Evolutionary conservation across 2,329 filamentous ascomycete genomes (phyloP), one percentile per base, ranked within the genome.

Genomic region (Hypoxylon sp.): DNA sequence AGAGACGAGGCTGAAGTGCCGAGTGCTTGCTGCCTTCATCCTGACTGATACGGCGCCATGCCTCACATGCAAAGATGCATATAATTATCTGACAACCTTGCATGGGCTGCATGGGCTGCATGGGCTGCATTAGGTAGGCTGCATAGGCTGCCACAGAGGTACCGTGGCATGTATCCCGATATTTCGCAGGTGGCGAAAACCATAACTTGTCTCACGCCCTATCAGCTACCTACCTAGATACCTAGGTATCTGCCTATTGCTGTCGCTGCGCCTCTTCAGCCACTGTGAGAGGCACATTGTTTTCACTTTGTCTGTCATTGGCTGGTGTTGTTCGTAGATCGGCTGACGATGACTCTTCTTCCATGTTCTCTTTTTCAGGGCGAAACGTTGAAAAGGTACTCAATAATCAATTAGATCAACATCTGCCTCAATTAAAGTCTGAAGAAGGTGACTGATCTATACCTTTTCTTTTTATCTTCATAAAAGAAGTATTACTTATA

Each of bases 11-110:
- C 47, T 50, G 47, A 41, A 41, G 37, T 10, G 8, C 17, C 22
- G 19, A 41, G 37, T 10, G 8, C 17, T 30, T 22, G 59, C 46
- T 52, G 53, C 13, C 17, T 50, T 59, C 20, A 32, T 44, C n/a
- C 34, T 46, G 41, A 34, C 52, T 58, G 53, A 46, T 53, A 48
- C 47, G 47, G 51, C 43, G 32, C 34, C 37, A 26, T 49, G 49
- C 50, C 24, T 49, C 53, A 50, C 43, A 51, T 56, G 52, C 52
- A 56, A 57, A 28, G 30, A 47, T 32, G 20, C 32, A 53, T 30
- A 43, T 44, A 47, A 24, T 50, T 17, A 54, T 26, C 19, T 24
- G 44, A 22, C 13, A 54, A 19, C 24, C 48, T 39, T 41, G 37
- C 37, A 41, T 41, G 11, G 15, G 8, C 13, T 17, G n/a, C 34